A percentile compares a stretch with the other conserved stretches of the same genome.
phyloP scores from a whole-genome alignment of 2,329 filamentous ascomycete genomes.

The Parascedosporium putredinis region DNA sequence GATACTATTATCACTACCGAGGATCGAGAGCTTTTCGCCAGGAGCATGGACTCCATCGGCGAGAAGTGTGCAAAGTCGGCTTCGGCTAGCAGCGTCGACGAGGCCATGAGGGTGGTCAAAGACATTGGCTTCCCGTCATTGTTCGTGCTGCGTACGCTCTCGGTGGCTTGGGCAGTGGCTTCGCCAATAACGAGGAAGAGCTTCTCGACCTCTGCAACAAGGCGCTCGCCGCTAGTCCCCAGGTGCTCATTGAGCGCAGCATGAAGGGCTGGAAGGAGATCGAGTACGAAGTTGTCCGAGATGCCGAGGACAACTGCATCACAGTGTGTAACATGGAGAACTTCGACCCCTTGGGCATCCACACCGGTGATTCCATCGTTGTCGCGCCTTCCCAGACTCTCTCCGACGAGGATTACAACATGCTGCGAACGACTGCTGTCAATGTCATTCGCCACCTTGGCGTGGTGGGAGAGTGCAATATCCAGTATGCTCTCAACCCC shows the following conservation, averaged over 20 bases:
- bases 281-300: constrained; percentile 95
- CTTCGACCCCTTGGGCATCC: constrained; percentile 95
- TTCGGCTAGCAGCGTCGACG: constrained; percentile 77
- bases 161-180: constrained; percentile 89
- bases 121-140: constrained; percentile 91
- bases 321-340: constrained; percentile 99
- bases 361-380: constrained; percentile 96
- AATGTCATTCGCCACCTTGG: constrained; percentile 96
- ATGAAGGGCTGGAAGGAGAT: constrained; percentile 99
- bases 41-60: constrained; percentile 96
- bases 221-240: constrained; percentile 87
- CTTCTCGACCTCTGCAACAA: constrained; percentile 84
- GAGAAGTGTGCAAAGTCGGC: constrained; percentile 98
- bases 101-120: constrained; percentile 80
- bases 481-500: constrained; percentile 94
- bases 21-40: constrained; percentile 92
- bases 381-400: constrained; percentile 95
- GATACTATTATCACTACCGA: constrained; percentile 98
- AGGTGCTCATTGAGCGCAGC: constrained; percentile 91
- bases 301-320: constrained; percentile 94
- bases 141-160: constrained; percentile 93
- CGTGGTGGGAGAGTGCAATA: constrained; percentile 97
- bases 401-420: constrained; percentile 97
- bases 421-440: constrained; percentile 92
- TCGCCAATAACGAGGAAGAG: constrained; percentile 78